Base-by-base conservation (phyloP, 2,329 filamentous ascomycete genomes). In the Fusarium subtropicale region DNA sequence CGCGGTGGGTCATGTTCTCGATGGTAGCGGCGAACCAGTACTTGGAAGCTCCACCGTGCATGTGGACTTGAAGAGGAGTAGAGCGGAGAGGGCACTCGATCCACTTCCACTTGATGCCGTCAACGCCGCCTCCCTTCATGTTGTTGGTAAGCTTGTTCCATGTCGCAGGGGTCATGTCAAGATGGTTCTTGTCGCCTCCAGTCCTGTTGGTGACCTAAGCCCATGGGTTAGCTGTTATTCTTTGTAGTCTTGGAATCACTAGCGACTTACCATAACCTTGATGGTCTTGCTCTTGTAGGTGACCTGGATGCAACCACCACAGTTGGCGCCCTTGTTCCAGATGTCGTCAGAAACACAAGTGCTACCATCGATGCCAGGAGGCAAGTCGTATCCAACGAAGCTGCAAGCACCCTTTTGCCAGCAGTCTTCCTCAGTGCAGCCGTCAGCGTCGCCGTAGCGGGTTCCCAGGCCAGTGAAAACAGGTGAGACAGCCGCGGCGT, bases 51-150 rank as follows among this genome's bases (percentile, higher is more conserved):
- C 60, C 60, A n/a, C 34, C 58, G 41, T 63, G 60, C 58, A 63
- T 63, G 48, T 56, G 60, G 48, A 63, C 48, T 6, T 63, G 47
- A 2, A 63, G 60, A 7, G 60, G 60, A 2, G 56, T 24, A 2
- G 39, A 44, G 11, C 16, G 5, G 22, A 62, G 57, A 56, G 59
- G 60, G 34, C 60, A 63, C 7, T 44, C 48, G 33, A 63, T 63
- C 60, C 60, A 63, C 58, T 63, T 63, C 60, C 60, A 63, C 58
- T 63, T 56, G 48, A 63, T 63, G 15, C 60, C 60, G 4, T 63
- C 41, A 18, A 63, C 60, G 2, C 60, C 60, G 1, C 60, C 60
- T 12, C 34, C 60, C 7, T 31, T 33, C 47, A 63, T 56, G 30
- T 51, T 36, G 48, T 63, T 63, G 34, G 60, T 63, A 11, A 63